These are phyloP conservation scores for Spathaspora arborariae DNA, from an alignment of 805 yeast species.

Conservation along the genomic window DNA sequence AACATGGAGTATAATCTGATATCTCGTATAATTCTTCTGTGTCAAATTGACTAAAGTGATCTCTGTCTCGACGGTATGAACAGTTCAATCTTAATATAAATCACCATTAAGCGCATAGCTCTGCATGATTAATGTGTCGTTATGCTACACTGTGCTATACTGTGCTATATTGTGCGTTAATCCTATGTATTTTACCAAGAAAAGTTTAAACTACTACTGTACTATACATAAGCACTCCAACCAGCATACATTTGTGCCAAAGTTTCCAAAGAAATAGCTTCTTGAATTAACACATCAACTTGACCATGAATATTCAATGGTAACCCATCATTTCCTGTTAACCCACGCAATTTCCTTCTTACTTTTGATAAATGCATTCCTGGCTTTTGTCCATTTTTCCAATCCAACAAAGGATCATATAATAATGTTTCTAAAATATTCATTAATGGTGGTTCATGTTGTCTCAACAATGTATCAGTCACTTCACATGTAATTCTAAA, in stretches of 20 bases:
- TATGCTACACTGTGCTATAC: no score
- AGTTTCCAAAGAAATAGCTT: conserved; percentile 69
- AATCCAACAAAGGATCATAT: conserved; percentile 87
- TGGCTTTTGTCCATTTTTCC: conserved; percentile 52
- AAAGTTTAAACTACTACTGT: no score
- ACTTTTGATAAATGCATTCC: conserved; percentile 69
- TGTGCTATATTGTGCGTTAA: no score
- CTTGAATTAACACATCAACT: conserved; percentile 82
- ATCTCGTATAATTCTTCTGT: no score
- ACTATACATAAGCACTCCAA: conserved; percentile 58
- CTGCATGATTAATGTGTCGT: no score
- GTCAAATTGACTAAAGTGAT: no score
- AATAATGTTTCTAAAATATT: conserved; percentile 88
- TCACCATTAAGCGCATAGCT: no score
- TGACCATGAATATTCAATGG: conserved; percentile 91
- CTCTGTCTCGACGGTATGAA: no score
- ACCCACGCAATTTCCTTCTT: conserved; percentile 78
- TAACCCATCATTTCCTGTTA: conserved; percentile 71
- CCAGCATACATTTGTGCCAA: conserved; percentile 89
- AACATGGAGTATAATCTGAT: no score
- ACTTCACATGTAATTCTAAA: conserved; percentile 85
- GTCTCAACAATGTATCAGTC: conserved; percentile 66
- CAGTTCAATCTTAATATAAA: no score
- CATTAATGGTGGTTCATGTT: conserved; percentile 79
- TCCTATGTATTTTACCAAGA: no score